Conservation (phyloP, 2,329 filamentous ascomycete species). For the Drechslera avenae region DNA sequence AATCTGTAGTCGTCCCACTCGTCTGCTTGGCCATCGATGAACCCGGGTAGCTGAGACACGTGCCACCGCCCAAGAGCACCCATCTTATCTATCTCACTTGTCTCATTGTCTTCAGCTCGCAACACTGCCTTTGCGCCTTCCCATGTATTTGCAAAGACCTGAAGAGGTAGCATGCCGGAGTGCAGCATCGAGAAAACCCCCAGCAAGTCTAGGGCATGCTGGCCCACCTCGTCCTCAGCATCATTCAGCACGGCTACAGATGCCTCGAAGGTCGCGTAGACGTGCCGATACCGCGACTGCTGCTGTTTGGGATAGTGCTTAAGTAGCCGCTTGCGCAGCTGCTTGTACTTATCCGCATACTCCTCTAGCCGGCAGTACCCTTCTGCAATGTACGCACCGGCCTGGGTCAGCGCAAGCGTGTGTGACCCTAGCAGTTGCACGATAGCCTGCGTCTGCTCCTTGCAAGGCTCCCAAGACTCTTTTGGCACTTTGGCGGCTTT, state of each 20-base stretch:
- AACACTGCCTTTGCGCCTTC: neutral
- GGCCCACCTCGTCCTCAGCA: conserved; percentile 14
- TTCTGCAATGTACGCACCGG: conserved; percentile 34
- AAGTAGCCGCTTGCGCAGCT: conserved; percentile 35
- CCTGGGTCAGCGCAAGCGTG: conserved; percentile 35
- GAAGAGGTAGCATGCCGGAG: conserved; percentile 8
- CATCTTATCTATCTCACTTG: conserved; percentile 7
- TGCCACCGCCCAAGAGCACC: conserved; percentile 9
- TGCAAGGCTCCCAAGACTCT: neutral
- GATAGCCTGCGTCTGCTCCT: conserved; percentile 13
- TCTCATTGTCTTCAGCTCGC: neutral
- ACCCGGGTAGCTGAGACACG: conserved; percentile 17
- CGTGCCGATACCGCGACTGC: conserved; percentile 41
- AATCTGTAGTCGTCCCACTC: conserved; percentile 35
- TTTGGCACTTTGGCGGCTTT: conserved; percentile 16
- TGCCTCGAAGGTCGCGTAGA: conserved; percentile 48
- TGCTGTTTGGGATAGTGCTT: conserved; percentile 32
- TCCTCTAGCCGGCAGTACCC: conserved; percentile 29
- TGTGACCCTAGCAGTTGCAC: conserved; percentile 22
- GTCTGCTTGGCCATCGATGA: conserved; percentile 18
- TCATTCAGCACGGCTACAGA: conserved; percentile 33
- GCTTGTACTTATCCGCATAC: conserved; percentile 28
- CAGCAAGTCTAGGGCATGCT: conserved; percentile 39
- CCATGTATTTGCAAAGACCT: conserved; percentile 36
- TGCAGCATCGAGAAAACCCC: conserved; percentile 36